These are phyloP conservation scores for Oldenlandia corymbosa DNA, from an alignment of 257 asterid genomes.

Conservation along the genomic window DNA sequence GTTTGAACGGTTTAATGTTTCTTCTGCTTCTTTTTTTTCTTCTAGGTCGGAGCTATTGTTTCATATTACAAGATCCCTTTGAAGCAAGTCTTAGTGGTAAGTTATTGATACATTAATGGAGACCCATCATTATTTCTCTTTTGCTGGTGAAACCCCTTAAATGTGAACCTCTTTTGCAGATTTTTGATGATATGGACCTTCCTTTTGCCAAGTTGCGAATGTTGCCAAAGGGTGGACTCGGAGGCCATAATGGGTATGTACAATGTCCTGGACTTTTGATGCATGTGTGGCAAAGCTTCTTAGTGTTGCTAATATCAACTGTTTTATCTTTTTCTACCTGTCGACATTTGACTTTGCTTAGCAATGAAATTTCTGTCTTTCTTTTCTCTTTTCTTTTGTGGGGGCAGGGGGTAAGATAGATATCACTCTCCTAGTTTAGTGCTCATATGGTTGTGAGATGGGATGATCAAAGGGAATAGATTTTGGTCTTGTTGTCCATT, in stretches of 20 bases:
- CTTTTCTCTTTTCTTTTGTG: too few species aligned
- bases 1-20: slow-evolving; percentile 9
- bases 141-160: not conserved
- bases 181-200: slow-evolving; percentile 88
- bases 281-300: too few species aligned
- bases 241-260: slow-evolving; percentile 91
- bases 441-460: not conserved
- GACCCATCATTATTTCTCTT: not conserved
- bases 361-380: too few species aligned
- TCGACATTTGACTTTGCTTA: too few species aligned
- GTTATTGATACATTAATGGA: slow-evolving; percentile 8
- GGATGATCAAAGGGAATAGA: not conserved
- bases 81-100: slow-evolving; percentile 93
- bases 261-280: too few species aligned
- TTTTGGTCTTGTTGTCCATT: not conserved
- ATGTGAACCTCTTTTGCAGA: slow-evolving; percentile 33
- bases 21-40: slow-evolving; percentile 5
- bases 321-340: too few species aligned
- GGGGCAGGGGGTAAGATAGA: too few species aligned
- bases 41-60: slow-evolving; percentile 82
- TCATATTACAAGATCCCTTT: slow-evolving; percentile 89
- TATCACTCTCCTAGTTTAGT: not conserved
- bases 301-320: too few species aligned
- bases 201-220: slow-evolving; percentile 84
- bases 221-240: slow-evolving; percentile 98